phyloP scores from a whole-genome alignment of 441 rosid genomes.

The Cnidoscolus chayamansa region DNA sequence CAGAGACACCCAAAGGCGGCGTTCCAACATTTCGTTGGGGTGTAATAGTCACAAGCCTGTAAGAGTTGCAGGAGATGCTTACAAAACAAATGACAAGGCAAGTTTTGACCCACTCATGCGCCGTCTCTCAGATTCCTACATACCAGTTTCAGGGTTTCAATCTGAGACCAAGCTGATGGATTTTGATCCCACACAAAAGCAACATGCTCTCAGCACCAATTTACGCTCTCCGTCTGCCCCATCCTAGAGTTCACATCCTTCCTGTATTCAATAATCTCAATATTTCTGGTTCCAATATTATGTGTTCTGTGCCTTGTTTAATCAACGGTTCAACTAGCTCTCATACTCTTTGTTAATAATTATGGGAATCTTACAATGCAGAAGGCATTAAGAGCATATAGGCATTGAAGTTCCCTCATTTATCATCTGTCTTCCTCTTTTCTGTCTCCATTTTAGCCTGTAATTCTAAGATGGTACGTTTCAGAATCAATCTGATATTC shows the following conservation, averaged over 20 bases:
- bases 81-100: slow-evolving; percentile 31
- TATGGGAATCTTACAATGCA: background rate
- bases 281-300: background rate
- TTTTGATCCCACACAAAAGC: slow-evolving; percentile 33
- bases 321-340: background rate
- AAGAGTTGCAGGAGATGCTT: slow-evolving; percentile 51
- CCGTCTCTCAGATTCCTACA: slow-evolving; percentile 29
- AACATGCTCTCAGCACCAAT: slow-evolving; percentile 25
- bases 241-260: slow-evolving; percentile 32
- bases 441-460: background rate
- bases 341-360: background rate
- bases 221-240: slow-evolving; percentile 37
- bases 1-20: slow-evolving; percentile 38
- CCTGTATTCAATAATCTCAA: slow-evolving; percentile 28
- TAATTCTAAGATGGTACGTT: background rate
- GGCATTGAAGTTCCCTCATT: background rate
- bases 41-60: slow-evolving; percentile 75
- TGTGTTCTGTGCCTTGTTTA: background rate
- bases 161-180: slow-evolving; percentile 39
- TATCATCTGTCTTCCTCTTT: background rate
- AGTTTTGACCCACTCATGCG: slow-evolving; percentile 20
- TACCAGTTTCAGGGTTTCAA: slow-evolving; percentile 39
- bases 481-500: background rate
- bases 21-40: slow-evolving; percentile 50
- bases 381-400: background rate